phyloP scores from a whole-genome alignment of 2,329 filamentous ascomycete species.

The Rutstroemia sp. region DNA sequence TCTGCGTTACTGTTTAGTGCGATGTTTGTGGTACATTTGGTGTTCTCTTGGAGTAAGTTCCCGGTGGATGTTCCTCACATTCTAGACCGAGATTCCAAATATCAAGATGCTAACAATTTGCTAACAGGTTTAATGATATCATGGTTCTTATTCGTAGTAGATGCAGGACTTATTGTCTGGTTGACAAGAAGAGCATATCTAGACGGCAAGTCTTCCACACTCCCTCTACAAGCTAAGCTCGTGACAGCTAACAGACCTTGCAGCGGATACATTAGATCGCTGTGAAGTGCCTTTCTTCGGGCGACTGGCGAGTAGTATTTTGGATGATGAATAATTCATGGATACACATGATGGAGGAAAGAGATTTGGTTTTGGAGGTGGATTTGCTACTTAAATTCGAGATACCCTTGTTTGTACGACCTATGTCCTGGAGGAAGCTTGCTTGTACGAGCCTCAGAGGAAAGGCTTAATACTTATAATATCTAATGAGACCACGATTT shows the following conservation, averaged over 20 bases:
- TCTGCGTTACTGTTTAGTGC: conserved; percentile 74
- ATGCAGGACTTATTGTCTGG: conserved; percentile 69
- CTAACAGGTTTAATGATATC: conserved; percentile 51
- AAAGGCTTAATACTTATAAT: conserved; percentile 11
- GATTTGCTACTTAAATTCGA: conserved; percentile 9
- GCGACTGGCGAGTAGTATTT: conserved; percentile 73
- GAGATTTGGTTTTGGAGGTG: background rate
- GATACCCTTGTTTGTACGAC: conserved; percentile 21
- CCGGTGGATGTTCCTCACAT: too few species aligned
- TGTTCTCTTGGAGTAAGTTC: conserved; percentile 70
- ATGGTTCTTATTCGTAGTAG: conserved; percentile 72
- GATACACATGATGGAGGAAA: background rate
- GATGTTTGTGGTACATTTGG: conserved; percentile 68
- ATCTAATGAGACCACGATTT: conserved; percentile 17
- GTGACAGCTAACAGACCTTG: background rate
- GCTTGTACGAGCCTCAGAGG: background rate
- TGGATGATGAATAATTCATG: conserved; percentile 64
- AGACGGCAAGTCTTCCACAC: conserved; percentile 48
- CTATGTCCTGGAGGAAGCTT: background rate
- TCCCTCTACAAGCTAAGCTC: background rate
- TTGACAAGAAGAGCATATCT: conserved; percentile 73
- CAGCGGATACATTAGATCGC: conserved; percentile 51
- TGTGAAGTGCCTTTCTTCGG: conserved; percentile 80
- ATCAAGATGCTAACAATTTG: background rate
- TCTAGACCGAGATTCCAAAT: too few species aligned